Evolutionary conservation across 106 monocot species (phyloP).

Genomic region (Narthecium ossifragum): DNA sequence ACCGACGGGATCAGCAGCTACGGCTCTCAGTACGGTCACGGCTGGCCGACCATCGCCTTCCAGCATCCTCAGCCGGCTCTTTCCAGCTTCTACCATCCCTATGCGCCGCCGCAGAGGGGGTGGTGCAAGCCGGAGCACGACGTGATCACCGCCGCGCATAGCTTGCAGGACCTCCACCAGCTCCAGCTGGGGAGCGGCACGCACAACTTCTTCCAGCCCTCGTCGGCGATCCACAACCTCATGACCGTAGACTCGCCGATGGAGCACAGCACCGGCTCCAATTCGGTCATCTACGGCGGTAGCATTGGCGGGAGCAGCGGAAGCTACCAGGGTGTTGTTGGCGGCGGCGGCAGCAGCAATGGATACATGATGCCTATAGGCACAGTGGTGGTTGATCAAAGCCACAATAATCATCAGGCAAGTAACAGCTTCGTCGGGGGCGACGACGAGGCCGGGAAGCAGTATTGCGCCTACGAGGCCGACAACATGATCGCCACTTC

Average conservation of each 20-base stretch:
- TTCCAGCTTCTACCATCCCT: slow-evolving; percentile 32
- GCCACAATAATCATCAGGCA: slow-evolving; percentile 14
- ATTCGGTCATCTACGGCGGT: slow-evolving; percentile 36
- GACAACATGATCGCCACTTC: slow-evolving; percentile 25
- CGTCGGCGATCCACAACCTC: slow-evolving; percentile 26
- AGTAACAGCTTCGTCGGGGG: slow-evolving; percentile 19
- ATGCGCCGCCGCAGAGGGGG: slow-evolving; percentile 18
- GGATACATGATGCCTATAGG: slow-evolving; percentile 41
- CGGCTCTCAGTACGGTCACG: slow-evolving; percentile 22
- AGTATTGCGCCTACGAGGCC: too few relatives aligned
- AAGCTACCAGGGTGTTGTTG: slow-evolving; percentile 10
- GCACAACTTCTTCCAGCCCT: slow-evolving; percentile 67
- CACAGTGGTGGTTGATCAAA: slow-evolving; percentile 22
- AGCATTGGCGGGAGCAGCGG: slow-evolving; percentile 10
- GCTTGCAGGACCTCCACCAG: slow-evolving; percentile 54
- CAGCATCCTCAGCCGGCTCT: slow-evolving; percentile 43
- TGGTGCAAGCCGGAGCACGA: slow-evolving; percentile 83
- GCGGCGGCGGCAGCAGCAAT: slow-evolving; percentile 10
- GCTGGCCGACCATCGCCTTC: slow-evolving; percentile 75
- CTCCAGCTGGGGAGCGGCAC: slow-evolving; percentile 33
- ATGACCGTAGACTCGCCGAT: slow-evolving; percentile 31
- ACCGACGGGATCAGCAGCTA: slow-evolving; percentile 21
- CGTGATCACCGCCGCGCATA: slow-evolving; percentile 24
- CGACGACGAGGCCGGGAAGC: slow-evolving; percentile 38
- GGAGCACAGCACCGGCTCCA: slow-evolving; percentile 72